These are phyloP conservation scores for Mucor sp. DNA, from an alignment of 371 early-diverging fungal genomes.

Conservation along the genomic window DNA sequence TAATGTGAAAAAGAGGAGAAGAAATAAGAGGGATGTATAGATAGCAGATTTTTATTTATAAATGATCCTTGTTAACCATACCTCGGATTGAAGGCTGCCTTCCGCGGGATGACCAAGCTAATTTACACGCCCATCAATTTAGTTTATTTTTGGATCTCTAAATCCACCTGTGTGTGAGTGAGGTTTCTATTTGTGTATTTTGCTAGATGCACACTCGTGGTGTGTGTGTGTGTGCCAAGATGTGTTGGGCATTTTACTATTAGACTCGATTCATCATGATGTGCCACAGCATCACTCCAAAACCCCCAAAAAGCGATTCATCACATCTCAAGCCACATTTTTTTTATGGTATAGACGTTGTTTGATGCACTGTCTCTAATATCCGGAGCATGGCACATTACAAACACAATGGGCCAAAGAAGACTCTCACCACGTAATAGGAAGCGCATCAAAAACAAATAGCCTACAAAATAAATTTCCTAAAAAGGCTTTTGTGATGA, in stretches of 20 bases:
- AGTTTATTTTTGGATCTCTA: not conserved
- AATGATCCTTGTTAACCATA: not conserved
- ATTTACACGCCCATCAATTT: not conserved
- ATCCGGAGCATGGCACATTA: not conserved
- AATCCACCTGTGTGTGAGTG: not conserved
- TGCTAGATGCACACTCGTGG: too few species aligned
- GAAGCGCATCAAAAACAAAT: not conserved
- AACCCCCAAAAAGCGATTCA: not conserved
- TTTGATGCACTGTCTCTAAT: not conserved
- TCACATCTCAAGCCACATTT: not conserved
- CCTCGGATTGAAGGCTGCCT: not conserved
- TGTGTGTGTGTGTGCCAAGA: too few species aligned
- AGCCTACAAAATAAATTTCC: not conserved
- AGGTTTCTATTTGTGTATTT: not conserved
- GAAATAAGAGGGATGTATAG: not conserved
- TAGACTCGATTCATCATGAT: not conserved
- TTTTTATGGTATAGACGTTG: not conserved
- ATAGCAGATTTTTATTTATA: not conserved
- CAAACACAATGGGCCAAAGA: not conserved
- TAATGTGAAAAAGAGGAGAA: not conserved
- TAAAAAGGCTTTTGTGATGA: not conserved
- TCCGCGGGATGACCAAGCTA: conserved; percentile 2
- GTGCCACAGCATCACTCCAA: too few species aligned
- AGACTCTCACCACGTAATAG: too few species aligned
- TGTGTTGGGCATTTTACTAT: not conserved